These are phyloP conservation scores for Colletotrichum chlorophyti DNA, from an alignment of 2,329 filamentous ascomycete genomes.

Conservation along the genomic window DNA sequence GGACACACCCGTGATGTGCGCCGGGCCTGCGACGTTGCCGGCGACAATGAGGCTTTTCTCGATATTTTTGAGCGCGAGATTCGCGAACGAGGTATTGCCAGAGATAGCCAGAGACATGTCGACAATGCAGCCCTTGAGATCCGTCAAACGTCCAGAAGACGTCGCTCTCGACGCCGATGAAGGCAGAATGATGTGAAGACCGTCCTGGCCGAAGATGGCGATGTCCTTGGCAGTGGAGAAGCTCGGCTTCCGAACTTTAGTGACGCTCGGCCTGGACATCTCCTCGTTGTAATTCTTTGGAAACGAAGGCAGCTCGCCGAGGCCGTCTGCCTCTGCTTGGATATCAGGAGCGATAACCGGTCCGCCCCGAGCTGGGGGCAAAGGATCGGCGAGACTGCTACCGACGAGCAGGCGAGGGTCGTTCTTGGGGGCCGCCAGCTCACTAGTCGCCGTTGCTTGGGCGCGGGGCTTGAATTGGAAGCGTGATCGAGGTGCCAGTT, in stretches of 20 bases:
- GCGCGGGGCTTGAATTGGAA: conserved; percentile 75
- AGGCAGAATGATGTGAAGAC: conserved; percentile 80
- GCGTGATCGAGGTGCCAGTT: conserved; percentile 75
- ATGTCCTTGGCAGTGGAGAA: conserved; percentile 69
- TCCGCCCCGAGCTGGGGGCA: conserved; percentile 28
- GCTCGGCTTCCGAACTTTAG: conserved; percentile 62
- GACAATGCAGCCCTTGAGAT: conserved; percentile 74
- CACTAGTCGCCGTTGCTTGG: conserved; percentile 29
- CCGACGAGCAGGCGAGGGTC: conserved; percentile 48
- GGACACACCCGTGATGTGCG: conserved; percentile 79
- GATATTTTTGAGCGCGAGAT: conserved; percentile 71
- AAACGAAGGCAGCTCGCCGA: conserved; percentile 45
- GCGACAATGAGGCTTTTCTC: conserved; percentile 75
- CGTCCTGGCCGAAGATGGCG: conserved; percentile 69
- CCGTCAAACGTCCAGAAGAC: conserved; percentile 75
- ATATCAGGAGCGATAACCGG: conserved; percentile 26
- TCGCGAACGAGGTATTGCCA: conserved; percentile 70
- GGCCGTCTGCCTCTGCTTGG: conserved; percentile 40
- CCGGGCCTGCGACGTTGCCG: conserved; percentile 79
- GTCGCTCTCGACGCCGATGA: conserved; percentile 73
- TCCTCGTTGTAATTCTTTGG: conserved; percentile 65
- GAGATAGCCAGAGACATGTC: conserved; percentile 76
- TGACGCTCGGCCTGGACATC: conserved; percentile 48
- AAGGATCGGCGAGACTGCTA: conserved; percentile 18
- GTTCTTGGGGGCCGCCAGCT: conserved; percentile 47